These are phyloP conservation scores for Barnettozyma vustinii DNA, from an alignment of 805 yeast genomes.

Conservation along the genomic window DNA sequence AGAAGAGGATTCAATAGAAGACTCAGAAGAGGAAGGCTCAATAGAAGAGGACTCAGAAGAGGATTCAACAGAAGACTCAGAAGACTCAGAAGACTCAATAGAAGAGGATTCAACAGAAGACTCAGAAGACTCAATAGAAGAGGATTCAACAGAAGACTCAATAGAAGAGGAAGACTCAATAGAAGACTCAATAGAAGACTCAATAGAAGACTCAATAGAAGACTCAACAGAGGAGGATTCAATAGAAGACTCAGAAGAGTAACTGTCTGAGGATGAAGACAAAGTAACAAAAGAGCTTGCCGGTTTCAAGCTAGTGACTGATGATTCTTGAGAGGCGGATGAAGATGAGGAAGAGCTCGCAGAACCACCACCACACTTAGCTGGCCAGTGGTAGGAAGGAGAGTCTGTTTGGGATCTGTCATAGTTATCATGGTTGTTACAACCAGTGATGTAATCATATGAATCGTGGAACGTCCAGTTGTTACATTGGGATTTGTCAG, in stretches of 20 bases:
- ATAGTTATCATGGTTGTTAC: conserved; percentile 6
- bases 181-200: neutral
- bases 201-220: neutral
- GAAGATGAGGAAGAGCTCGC: neutral
- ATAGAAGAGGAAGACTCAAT: neutral
- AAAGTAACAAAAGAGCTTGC: neutral
- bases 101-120: neutral
- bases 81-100: neutral
- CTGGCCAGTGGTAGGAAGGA: conserved; percentile 10
- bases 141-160: neutral
- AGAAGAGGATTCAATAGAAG: neutral
- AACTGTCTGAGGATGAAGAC: neutral
- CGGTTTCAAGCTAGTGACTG: neutral
- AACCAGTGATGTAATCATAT: conserved; percentile 10
- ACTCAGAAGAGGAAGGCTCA: neutral
- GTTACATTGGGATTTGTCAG: neutral
- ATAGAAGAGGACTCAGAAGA: neutral
- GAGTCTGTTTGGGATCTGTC: conserved; percentile 2
- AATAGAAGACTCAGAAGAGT: neutral
- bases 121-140: neutral
- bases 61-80: neutral
- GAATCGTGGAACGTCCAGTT: conserved; percentile 2
- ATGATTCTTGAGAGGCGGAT: neutral
- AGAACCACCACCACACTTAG: neutral
- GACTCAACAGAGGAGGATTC: neutral